These are phyloP conservation scores for Colletotrichum paranaense DNA, from an alignment of 2,329 filamentous ascomycete species.

Conservation along the genomic window DNA sequence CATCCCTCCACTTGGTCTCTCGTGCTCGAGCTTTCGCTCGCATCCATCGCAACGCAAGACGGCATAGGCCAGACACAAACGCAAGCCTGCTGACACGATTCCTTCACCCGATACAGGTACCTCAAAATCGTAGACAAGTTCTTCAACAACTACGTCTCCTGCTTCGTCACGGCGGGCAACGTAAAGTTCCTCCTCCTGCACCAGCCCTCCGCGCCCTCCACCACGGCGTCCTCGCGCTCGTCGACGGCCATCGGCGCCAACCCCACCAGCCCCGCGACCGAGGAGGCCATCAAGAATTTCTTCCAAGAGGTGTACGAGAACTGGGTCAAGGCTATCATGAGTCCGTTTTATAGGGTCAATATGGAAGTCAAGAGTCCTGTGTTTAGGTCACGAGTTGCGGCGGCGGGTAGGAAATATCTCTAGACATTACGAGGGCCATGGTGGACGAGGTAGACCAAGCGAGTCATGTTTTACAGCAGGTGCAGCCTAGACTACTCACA, in stretches of 20 bases:
- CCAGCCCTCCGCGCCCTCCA: constrained; percentile 69
- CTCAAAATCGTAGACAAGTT: constrained; percentile 97
- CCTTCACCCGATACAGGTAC: constrained; percentile 69
- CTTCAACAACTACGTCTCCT: constrained; percentile 94
- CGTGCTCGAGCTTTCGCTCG: too few species aligned
- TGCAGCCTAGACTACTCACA: background rate
- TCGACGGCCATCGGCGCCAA: constrained; percentile 83
- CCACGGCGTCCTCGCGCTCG: constrained; percentile 57
- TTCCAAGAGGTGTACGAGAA: constrained; percentile 96
- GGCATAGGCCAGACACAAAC: too few species aligned
- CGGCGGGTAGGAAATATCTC: constrained; percentile 92
- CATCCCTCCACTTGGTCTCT: background rate
- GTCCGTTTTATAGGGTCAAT: constrained; percentile 90
- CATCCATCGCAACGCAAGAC: background rate
- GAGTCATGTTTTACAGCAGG: background rate
- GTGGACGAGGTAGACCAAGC: constrained; percentile 35
- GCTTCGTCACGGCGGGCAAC: constrained; percentile 92
- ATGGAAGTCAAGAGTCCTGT: constrained; percentile 88
- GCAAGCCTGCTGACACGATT: background rate
- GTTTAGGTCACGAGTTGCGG: constrained; percentile 83
- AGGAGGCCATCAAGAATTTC: constrained; percentile 95
- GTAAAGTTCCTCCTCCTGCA: constrained; percentile 95
- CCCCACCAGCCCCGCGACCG: constrained; percentile 88
- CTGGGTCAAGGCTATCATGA: constrained; percentile 98
- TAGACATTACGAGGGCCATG: constrained; percentile 48